A percentile compares a stretch with the other conserved stretches of the same genome.
Evolutionary conservation across 768 basidiomycete species (phyloP).

Genomic region (Dioszegia crocea): DNA sequence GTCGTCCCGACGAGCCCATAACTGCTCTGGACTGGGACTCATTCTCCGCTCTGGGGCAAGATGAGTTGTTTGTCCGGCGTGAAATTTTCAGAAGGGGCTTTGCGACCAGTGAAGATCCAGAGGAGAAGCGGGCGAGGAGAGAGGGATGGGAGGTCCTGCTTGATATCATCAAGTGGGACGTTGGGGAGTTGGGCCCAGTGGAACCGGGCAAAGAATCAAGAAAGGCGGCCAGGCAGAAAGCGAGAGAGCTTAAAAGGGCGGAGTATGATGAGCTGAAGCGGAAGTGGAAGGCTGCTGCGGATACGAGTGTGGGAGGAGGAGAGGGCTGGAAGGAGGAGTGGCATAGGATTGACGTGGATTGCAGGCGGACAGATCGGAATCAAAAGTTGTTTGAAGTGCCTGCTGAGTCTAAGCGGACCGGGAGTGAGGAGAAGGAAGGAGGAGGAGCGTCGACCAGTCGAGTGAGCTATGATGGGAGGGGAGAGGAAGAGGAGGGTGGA

Average conservation of each 20-base stretch:
- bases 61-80: conserved; percentile 45
- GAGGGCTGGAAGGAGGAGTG: conserved; percentile 71
- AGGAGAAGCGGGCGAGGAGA: conserved; percentile 54
- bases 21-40: conserved; percentile 66
- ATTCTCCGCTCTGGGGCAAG: conserved; percentile 50
- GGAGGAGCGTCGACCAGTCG: conserved; percentile 35
- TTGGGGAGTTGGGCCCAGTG: conserved; percentile 59
- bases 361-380: conserved; percentile 89
- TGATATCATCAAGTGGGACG: conserved; percentile 77
- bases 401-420: conserved; percentile 18
- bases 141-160: conserved; percentile 88
- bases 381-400: conserved; percentile 74
- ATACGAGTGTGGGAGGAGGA: conserved; percentile 57
- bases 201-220: conserved; percentile 60
- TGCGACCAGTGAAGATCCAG: conserved; percentile 23
- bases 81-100: conserved; percentile 49
- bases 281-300: conserved; percentile 75
- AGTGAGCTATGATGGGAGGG: conserved; percentile 20
- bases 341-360: conserved; percentile 59
- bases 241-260: conserved; percentile 48
- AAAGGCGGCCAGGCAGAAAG: conserved; percentile 54
- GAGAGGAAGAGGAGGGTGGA: conserved; percentile 45
- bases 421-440: conserved; percentile 58
- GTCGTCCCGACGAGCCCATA: conserved; percentile 74
- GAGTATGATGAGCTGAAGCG: conserved; percentile 68